A percentile compares a stretch with the other conserved stretches of the same genome.
Evolutionary conservation across 305 asterid genomes (phyloP).

Genomic region (Coffea humblotiana): DNA sequence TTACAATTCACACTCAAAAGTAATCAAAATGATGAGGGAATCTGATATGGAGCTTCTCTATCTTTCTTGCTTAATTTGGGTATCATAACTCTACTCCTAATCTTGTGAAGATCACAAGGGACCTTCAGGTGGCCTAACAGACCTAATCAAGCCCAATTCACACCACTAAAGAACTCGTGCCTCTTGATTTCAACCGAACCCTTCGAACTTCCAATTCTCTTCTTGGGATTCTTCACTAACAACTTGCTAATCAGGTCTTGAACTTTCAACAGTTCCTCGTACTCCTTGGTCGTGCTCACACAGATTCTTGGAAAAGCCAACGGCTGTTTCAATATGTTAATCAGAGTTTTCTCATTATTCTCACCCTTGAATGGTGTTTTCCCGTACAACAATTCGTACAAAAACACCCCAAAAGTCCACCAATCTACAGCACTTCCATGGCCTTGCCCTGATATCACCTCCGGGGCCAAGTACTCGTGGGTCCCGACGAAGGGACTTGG

Average conservation of each 20-base stretch:
- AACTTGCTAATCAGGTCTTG: constrained; percentile 40
- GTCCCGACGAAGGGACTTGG: constrained; percentile 45
- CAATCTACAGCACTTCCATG: constrained; percentile 54
- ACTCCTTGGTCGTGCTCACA: constrained; percentile 26
- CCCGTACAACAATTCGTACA: constrained; percentile 40
- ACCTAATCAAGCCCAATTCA: constrained; percentile 54
- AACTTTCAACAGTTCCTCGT: constrained; percentile 41
- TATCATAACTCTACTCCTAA: constrained; percentile 11
- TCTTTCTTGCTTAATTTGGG: constrained; percentile 33
- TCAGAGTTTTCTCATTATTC: constrained; percentile 45
- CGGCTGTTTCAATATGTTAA: constrained; percentile 41
- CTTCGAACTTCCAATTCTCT: constrained; percentile 39
- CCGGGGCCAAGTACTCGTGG: constrained; percentile 51
- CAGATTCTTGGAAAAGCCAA: constrained; percentile 30
- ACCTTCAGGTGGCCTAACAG: constrained; percentile 47
- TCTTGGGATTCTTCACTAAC: constrained; percentile 44
- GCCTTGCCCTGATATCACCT: constrained; percentile 50
- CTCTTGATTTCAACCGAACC: constrained; percentile 46
- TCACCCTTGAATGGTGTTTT: constrained; percentile 49
- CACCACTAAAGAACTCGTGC: constrained; percentile 47
- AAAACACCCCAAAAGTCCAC: constrained; percentile 51
- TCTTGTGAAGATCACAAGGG: constrained; percentile 26
- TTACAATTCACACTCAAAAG: constrained; percentile 21
- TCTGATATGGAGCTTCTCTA: constrained; percentile 31
- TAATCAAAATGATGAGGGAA: constrained; percentile 37